A percentile compares a stretch with the other conserved stretches of the same genome.
Conservation (phyloP, 2,329 filamentous ascomycete species). For the Paraphaeosphaeria sporulosa region DNA sequence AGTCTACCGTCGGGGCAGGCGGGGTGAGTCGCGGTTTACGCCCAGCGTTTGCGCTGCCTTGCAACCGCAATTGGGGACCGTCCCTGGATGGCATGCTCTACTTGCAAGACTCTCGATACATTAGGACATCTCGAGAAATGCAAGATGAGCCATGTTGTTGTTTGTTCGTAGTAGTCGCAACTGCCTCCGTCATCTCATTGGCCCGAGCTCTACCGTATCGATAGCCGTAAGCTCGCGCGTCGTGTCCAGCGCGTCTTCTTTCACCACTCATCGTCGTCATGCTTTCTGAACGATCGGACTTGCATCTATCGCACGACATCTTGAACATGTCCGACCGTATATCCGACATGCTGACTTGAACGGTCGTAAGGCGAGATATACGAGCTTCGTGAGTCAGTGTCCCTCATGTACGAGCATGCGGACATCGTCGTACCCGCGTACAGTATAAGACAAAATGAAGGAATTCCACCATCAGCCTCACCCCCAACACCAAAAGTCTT, state of each 20-base stretch:
- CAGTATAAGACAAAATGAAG: neutral
- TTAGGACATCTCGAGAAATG: neutral
- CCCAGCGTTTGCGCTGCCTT: neutral
- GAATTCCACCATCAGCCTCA: neutral
- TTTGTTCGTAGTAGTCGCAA: neutral
- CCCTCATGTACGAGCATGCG: constrained; percentile 5
- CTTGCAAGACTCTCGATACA: neutral
- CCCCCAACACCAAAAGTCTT: neutral
- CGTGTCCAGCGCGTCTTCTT: neutral
- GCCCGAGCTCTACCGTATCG: constrained; percentile 5
- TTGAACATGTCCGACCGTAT: neutral
- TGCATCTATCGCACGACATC: neutral
- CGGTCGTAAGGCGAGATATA: neutral
- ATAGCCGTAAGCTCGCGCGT: neutral
- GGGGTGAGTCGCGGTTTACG: neutral
- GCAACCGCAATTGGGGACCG: neutral
- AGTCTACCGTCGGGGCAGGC: neutral
- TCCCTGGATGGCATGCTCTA: neutral
- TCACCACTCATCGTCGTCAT: neutral
- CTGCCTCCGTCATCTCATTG: neutral
- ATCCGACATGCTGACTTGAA: neutral
- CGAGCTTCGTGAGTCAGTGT: neutral
- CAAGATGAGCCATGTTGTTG: too few species aligned
- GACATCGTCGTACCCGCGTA: constrained; percentile 10
- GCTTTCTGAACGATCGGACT: neutral